A percentile compares a stretch with the other conserved stretches of the same genome.
These are phyloP conservation scores for Mallotus nudiflorus DNA, from an alignment of 345 rosid genomes.

Conservation along the genomic window DNA sequence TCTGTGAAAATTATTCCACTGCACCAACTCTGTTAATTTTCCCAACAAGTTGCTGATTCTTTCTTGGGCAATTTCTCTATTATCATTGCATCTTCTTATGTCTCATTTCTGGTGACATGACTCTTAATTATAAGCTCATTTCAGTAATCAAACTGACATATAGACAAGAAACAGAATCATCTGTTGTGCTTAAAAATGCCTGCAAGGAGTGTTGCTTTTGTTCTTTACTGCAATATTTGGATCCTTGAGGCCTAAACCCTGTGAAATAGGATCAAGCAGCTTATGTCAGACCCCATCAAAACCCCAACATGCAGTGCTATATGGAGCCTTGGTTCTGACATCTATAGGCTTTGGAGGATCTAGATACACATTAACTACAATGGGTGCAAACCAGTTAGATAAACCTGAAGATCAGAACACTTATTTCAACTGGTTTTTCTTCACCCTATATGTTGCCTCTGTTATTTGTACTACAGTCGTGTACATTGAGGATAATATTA, in stretches of 20 bases:
- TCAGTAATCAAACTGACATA: no score
- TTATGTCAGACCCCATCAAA: conserved; percentile 36
- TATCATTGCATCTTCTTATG: conserved; percentile 1
- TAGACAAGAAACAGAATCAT: no score
- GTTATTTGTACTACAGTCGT: background rate
- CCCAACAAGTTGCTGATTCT: conserved; percentile 24
- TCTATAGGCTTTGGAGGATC: conserved; percentile 38
- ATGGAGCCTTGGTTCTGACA: conserved; percentile 34
- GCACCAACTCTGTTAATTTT: no score
- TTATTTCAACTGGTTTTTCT: conserved; percentile 12
- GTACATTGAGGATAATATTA: conserved; percentile 41
- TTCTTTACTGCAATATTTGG: conserved; percentile 35
- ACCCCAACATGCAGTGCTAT: conserved; percentile 40
- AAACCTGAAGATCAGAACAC: background rate
- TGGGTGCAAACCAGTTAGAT: conserved; percentile 29
- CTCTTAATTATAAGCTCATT: no score
- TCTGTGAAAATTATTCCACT: no score
- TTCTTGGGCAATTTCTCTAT: conserved; percentile 17
- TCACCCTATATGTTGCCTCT: conserved; percentile 22
- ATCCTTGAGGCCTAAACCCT: conserved; percentile 40
- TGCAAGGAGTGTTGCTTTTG: conserved; percentile 46
- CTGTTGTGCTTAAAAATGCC: no score
- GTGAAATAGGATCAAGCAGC: conserved; percentile 21
- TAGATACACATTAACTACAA: conserved; percentile 34
- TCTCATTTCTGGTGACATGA: background rate